Evolutionary conservation across 2,329 filamentous ascomycete species (phyloP), one percentile per base, ranked within the genome.

Genomic region (Penicillium oxalicum): DNA sequence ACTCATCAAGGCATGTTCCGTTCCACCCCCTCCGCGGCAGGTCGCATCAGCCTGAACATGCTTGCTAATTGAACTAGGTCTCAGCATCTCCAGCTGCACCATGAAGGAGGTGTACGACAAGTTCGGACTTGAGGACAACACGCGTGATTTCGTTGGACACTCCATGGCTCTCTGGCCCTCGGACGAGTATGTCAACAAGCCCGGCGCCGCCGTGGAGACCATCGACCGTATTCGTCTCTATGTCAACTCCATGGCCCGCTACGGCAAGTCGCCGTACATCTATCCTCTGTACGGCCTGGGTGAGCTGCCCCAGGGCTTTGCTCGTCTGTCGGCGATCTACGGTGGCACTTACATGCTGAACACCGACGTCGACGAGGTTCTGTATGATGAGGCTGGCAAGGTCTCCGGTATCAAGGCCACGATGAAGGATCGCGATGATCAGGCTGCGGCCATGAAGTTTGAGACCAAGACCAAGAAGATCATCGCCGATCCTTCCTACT

Each of bases 101-200:
- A 95, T 97, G 91, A 94, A 89, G 79, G 91, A 96, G n/a, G 87
- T 98, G 34, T 98, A 94, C 67, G 91, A 97, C 76, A 96, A 97
- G 72, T 98, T 95, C 62, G 87, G 90, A 50, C 86, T 98, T 53
- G 93, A 98, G 75, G 67, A 85, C 24, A 79, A 82, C 50, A 98
- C 93, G 59, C 85, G 88, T 62, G 93, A 98, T 74, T 98, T 98
- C 69, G 87, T 97, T 63, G 93, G 93, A 57, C 93, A 98, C 73
- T 89, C 91, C 63, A 98, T 98, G 93, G 93, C 93, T 51, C 83
- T 98, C 43, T 97, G 91, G 76, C 83, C 87, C 48, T 90, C 87
- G 50, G 91, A 97, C 68, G 83, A 86, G 52, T 96, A 98, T 74
- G 84, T 95, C 65, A 82, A 78, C 58, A 71, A 79, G 55, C 74